phyloP scores from a whole-genome alignment of 495 filamentous ascomycete species.

The Pyrenula aspistea region DNA sequence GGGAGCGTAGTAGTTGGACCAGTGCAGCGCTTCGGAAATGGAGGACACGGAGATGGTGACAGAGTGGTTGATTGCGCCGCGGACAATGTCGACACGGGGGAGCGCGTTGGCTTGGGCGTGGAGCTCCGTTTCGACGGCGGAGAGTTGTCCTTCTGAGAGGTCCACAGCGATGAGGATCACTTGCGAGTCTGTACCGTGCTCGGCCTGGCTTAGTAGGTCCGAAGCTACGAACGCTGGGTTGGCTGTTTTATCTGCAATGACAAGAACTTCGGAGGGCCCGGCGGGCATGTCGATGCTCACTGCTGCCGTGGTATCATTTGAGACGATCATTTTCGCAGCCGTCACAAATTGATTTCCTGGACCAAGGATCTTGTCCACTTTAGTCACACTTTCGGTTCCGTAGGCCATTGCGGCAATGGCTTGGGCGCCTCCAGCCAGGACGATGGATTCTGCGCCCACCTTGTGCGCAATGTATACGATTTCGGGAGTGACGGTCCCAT shows the following conservation, averaged over 20 bases:
- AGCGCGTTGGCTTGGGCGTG: constrained; percentile 80
- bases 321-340: constrained; percentile 93
- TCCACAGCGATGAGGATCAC: constrained; percentile 85
- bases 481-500: constrained; percentile 87
- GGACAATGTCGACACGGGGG: constrained; percentile 84
- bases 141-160: constrained; percentile 55
- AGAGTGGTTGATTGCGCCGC: constrained; percentile 81
- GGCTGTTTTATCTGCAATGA: constrained; percentile 80
- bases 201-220: constrained; percentile 88
- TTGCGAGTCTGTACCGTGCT: constrained; percentile 92
- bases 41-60: constrained; percentile 73
- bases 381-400: constrained; percentile 64
- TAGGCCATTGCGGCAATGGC: constrained; percentile 71
- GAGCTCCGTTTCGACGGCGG: constrained; percentile 80
- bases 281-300: constrained; percentile 99
- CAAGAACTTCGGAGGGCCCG: constrained; percentile 90
- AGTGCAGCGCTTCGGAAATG: constrained; percentile 69
- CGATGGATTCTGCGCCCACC: constrained; percentile 87
- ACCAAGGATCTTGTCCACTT: constrained; percentile 97
- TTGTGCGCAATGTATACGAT: constrained; percentile 98
- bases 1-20: constrained; percentile 92
- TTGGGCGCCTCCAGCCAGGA: constrained; percentile 90
- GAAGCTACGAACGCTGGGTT: constrained; percentile 93
- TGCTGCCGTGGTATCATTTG: constrained; percentile 87
- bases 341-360: constrained; percentile 99